Percentiles rank a stretch among this genome's conserved stretches.
Conservation (phyloP, 768 basidiomycete genomes). For the Agaricus subrufescens region DNA sequence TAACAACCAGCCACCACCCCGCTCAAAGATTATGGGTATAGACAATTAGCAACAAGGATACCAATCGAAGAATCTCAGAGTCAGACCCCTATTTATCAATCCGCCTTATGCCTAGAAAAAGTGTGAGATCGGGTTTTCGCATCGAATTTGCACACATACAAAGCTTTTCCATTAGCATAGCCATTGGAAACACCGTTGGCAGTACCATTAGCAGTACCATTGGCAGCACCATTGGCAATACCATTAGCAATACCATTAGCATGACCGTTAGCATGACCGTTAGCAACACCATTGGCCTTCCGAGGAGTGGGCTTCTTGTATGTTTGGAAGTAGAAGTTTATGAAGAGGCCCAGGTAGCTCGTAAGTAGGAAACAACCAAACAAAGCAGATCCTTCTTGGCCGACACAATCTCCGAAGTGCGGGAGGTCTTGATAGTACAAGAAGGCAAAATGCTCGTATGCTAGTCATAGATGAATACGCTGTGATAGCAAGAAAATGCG, state of each 20-base stretch:
- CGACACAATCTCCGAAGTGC: conserved; percentile 77
- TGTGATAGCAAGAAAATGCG: not conserved
- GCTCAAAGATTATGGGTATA: conserved; percentile 10
- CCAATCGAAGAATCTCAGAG: not conserved
- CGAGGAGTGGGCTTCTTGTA: conserved; percentile 59
- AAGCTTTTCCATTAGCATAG: conserved; percentile 16
- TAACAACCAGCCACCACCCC: conserved; percentile 8
- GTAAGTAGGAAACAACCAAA: conserved; percentile 88
- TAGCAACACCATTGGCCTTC: conserved; percentile 35
- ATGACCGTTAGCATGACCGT: conserved; percentile 27
- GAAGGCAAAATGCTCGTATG: conserved; percentile 79
- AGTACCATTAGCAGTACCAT: conserved; percentile 32
- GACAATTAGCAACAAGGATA: conserved; percentile 1
- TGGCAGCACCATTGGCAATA: conserved; percentile 16
- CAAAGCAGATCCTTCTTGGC: conserved; percentile 81
- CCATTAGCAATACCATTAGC: conserved; percentile 12
- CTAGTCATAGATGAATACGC: conserved; percentile 22
- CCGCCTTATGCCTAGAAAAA: conserved; percentile 25
- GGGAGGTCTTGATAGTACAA: conserved; percentile 64
- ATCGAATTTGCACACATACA: conserved; percentile 9
- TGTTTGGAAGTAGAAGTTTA: conserved; percentile 89
- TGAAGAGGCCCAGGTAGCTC: conserved; percentile 90
- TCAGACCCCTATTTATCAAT: conserved; percentile 16
- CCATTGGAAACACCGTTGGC: conserved; percentile 36
- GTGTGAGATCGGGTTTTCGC: not conserved